Conservation (phyloP, 2,329 filamentous ascomycete species). For the Colletotrichum sp. region DNA sequence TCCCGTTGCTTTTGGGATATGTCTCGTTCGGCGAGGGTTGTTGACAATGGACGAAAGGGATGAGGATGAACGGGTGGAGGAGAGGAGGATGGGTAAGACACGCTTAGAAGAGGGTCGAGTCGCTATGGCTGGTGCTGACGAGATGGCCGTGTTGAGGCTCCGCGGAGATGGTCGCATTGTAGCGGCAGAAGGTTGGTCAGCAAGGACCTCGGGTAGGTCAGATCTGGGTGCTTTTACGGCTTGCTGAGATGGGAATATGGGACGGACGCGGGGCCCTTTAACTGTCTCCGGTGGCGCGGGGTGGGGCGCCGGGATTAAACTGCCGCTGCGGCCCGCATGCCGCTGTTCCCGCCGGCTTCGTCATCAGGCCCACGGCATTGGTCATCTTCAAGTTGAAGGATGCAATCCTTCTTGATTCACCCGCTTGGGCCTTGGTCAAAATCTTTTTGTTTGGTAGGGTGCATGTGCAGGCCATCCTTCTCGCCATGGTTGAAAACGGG, state of each 20-base stretch:
- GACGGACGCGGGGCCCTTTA: not conserved
- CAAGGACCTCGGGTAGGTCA: not conserved
- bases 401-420: not conserved
- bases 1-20: not conserved
- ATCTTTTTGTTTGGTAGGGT: not conserved
- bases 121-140: not conserved
- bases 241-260: not conserved
- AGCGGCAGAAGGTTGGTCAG: not conserved
- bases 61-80: not conserved
- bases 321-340: not conserved
- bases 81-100: not conserved
- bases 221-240: not conserved
- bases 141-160: not conserved
- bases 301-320: not conserved
- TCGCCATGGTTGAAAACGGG: rapidly evolving
- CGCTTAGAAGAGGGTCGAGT: not conserved
- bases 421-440: not conserved
- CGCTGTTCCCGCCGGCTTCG: not conserved
- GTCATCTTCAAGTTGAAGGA: no score
- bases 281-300: not conserved
- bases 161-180: not conserved
- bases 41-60: not conserved
- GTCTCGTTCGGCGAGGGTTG: not conserved
- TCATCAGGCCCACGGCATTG: not conserved
- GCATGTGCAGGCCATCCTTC: rapidly evolving